Evolutionary conservation across 441 rosid species (phyloP).

Genomic region (Flueggea neowawraea): DNA sequence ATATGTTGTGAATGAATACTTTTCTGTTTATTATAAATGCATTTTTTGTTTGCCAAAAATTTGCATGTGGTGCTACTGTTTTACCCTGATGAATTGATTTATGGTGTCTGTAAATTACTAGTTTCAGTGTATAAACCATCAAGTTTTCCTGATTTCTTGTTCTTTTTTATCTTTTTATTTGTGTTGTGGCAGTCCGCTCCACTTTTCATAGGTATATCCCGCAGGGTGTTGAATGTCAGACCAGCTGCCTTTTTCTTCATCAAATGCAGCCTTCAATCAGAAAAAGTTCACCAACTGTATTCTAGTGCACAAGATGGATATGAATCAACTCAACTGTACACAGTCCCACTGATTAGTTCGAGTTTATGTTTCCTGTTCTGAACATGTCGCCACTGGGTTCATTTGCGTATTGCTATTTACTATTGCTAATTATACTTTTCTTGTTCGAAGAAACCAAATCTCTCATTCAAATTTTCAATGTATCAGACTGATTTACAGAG

Average conservation of each 20-base stretch:
- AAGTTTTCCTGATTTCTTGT: too few relatives aligned
- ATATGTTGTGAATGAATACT: too few relatives aligned
- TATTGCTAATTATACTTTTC: background rate
- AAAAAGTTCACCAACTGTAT: conserved; percentile 67
- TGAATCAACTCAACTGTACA: conserved; percentile 79
- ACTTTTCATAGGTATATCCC: conserved; percentile 72
- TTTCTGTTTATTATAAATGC: too few relatives aligned
- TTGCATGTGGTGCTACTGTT: background rate
- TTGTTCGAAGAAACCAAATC: background rate
- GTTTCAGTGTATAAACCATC: background rate
- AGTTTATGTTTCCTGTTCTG: background rate
- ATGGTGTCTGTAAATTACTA: background rate
- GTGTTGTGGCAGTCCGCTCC: conserved; percentile 48
- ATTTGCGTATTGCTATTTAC: background rate
- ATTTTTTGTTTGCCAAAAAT: too few relatives aligned
- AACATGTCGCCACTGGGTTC: background rate
- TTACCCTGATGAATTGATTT: background rate
- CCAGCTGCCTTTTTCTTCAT: conserved; percentile 85
- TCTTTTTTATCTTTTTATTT: background rate
- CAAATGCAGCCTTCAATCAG: conserved; percentile 61
- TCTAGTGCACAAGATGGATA: conserved; percentile 80
- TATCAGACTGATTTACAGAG: conserved; percentile 60
- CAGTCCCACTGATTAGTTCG: conserved; percentile 64
- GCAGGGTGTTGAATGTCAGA: conserved; percentile 69
- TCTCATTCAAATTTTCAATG: conserved; percentile 4